Evolutionary conservation across 2,329 filamentous ascomycete genomes (phyloP), one percentile per base, ranked within the genome.

Genomic region (Verticillium dahliae): DNA sequence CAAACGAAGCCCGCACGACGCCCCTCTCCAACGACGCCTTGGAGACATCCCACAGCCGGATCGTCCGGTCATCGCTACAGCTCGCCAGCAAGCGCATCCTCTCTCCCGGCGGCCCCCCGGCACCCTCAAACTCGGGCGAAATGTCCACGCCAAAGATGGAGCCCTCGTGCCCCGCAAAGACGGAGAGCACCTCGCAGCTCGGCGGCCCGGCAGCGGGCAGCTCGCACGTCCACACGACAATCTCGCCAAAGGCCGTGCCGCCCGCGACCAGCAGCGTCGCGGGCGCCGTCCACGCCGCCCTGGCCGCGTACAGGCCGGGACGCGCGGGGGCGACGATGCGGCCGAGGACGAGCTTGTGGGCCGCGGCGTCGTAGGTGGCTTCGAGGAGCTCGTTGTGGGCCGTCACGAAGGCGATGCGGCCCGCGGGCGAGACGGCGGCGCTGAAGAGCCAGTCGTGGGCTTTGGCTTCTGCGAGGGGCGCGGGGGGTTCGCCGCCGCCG

Each of bases 191-290:
- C 56, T 41, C 37, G 37, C 37, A 62, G 56, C 35, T 61, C 65
- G 27, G 27, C 13, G 54, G 5, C 27, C 13, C 27, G 11, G 14
- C 13, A 14, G 4, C 13, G 10, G 54, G 54, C n/a, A 81, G 67
- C 56, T 77, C 75, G 67, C 86, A 92, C 66, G 88, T 90, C 95
- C 95, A 98, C 15, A 96, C 84, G 41, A 97, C 81, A 38, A 99
- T 90, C 73, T 98, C 93, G 3, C 95, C 95, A 74, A 98, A 98
- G 1, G 94, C 92, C 0, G 95, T 98, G 1, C 95, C 95, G 3
- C 90, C 90, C 6, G 92, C 91, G 58, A 97, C 84, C 22, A 97
- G 81, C 4, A 59, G 31, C 39, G 50, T 34, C 7, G 10, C 14
- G 56, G 96, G 79, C 59, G 80, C 79, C 55, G 80, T 78, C 82